A percentile compares a stretch with the other conserved stretches of the same genome.
Conservation (phyloP, 129 eudicot species). For the Apium graveolens region DNA sequence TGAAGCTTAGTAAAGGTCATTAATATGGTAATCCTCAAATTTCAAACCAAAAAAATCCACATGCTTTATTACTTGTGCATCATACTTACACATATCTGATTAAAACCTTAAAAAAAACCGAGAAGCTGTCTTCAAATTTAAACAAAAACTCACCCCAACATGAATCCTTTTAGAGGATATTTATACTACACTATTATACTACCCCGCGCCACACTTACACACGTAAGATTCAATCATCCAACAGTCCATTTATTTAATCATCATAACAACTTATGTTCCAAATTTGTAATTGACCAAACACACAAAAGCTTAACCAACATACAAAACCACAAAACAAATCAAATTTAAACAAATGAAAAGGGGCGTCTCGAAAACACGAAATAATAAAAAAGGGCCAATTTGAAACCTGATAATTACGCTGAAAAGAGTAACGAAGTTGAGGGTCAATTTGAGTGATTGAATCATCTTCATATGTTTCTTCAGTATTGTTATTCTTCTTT, state of each 20-base stretch:
- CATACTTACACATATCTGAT: not conserved
- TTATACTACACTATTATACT: not conserved
- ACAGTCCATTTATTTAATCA: too few species aligned
- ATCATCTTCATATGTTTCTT: slow-evolving; percentile 32
- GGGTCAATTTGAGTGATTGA: slow-evolving; percentile 66
- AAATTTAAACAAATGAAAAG: not conserved
- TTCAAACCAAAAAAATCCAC: too few species aligned
- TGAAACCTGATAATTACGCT: slow-evolving; percentile 75
- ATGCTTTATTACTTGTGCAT: not conserved
- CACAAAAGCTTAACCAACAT: not conserved
- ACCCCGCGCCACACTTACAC: too few species aligned
- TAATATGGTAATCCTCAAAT: not conserved
- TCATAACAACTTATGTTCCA: not conserved
- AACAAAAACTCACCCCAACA: not conserved
- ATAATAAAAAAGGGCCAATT: not conserved
- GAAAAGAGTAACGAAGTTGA: slow-evolving; percentile 94
- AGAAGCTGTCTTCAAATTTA: not conserved
- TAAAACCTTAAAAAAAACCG: not conserved
- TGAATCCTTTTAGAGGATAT: not conserved
- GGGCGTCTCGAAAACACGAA: not conserved
- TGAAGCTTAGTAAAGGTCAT: not conserved
- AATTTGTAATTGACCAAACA: too few species aligned
- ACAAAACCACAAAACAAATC: not conserved
- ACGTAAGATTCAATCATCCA: too few species aligned
- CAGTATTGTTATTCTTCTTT: slow-evolving; percentile 23